Conservation (phyloP, 2,329 filamentous ascomycete species). For the Xylariales sp. region DNA sequence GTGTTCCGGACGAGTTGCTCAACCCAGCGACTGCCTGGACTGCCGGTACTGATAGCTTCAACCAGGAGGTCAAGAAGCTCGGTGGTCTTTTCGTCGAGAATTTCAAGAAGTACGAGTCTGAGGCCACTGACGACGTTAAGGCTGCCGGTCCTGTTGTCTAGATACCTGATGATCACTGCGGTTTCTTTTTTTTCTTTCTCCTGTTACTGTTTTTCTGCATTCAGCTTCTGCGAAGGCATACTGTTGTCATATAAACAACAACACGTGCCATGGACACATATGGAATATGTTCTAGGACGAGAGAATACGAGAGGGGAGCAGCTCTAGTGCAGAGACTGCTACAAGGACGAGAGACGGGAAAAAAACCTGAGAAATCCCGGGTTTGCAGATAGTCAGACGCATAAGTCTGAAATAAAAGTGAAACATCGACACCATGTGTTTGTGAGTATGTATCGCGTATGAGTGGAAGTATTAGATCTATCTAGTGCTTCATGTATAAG, state of each 20-base stretch:
- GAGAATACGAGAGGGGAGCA: not conserved
- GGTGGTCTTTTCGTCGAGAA: conserved; percentile 89
- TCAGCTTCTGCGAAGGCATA: not conserved
- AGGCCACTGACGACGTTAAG: conserved; percentile 77
- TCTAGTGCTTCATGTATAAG: no score
- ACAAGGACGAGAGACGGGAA: not conserved
- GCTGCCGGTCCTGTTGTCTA: conserved; percentile 52
- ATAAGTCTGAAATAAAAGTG: no score
- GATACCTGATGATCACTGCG: conserved; percentile 7
- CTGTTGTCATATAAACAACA: not conserved
- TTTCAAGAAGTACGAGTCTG: conserved; percentile 89
- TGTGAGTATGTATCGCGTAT: no score
- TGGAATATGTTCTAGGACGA: not conserved
- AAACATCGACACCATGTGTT: no score
- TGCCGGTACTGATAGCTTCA: conserved; percentile 74
- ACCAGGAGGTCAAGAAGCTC: conserved; percentile 83
- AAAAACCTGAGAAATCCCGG: not conserved
- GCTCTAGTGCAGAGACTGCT: conserved; percentile 10
- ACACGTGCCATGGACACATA: not conserved
- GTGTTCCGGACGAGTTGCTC: conserved; percentile 85
- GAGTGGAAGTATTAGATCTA: no score
- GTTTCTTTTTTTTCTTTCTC: conserved; percentile 9
- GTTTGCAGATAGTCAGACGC: not conserved
- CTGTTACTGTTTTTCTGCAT: conserved; percentile 3
- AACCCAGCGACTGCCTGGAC: conserved; percentile 95